A percentile compares a stretch with the other conserved stretches of the same genome.
phyloP scores from a whole-genome alignment of 768 basidiomycete species.

The Naganishia vishniacii region DNA sequence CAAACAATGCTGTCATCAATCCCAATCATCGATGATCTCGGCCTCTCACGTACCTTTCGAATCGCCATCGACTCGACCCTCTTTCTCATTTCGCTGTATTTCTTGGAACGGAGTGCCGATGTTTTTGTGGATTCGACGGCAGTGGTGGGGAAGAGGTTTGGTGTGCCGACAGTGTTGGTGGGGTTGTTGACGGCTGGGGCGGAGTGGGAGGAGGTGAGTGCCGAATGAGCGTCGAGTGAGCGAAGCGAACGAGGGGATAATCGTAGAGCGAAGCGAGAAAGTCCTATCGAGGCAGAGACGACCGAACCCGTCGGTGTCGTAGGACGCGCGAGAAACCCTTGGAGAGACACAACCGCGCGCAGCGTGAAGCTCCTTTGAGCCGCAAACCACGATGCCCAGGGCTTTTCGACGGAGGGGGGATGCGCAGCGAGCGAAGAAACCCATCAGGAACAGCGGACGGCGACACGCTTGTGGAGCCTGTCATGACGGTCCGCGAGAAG shows the following conservation, averaged over 20 bases:
- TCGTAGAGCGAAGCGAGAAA: neutral
- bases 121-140: constrained; percentile 34
- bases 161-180: constrained; percentile 30
- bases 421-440: too few species aligned
- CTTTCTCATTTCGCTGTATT: constrained; percentile 30
- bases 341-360: too few species aligned
- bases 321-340: neutral
- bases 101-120: constrained; percentile 35
- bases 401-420: too few species aligned
- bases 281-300: neutral
- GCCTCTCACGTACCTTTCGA: constrained; percentile 15
- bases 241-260: neutral
- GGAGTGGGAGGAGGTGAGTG: constrained; percentile 43
- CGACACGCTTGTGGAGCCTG: too few species aligned
- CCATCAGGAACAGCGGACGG: too few species aligned
- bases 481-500: too few species aligned
- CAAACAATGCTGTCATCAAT: constrained; percentile 51
- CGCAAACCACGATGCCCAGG: too few species aligned
- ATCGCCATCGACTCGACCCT: constrained; percentile 23
- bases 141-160: constrained; percentile 30
- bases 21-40: constrained; percentile 24
- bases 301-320: constrained; percentile 3
- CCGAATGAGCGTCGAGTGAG: neutral
- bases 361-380: too few species aligned
- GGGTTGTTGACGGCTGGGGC: constrained; percentile 37